Evolutionary conservation across 768 basidiomycete species (phyloP), one percentile per base, ranked within the genome.

Genomic region (Kwoniella shandongensis): DNA sequence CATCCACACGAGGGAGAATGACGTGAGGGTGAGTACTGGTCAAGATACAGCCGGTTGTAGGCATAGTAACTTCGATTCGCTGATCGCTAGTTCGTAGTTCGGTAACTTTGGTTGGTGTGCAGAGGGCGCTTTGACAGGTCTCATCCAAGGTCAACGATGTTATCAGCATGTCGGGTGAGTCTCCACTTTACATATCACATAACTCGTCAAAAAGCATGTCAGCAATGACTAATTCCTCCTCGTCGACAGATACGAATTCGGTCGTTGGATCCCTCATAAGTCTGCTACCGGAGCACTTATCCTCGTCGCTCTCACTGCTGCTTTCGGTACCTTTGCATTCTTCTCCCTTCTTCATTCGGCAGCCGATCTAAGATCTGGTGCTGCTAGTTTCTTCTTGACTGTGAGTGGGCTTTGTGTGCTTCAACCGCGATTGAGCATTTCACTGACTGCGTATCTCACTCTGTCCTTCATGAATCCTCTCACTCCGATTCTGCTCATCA

Each of bases 71-170:
- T 26, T 18, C 1, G 22, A 22, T 29, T 0, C 27, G n/a, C n/a
- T 13, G 47, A 49, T 26, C 25, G 44, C 51, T 36, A 18, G 30
- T 18, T 40, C 29, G 4, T 47, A 67, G 54, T 69, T 65, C 29
- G 72, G 74, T 15, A 72, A 65, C 45, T 72, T 72, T 56, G 74
- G 75, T 12, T 68, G 52, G 62, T 71, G 68, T 51, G 46, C 26
- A 20, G 56, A 46, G 20, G 44, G 46, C 4, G 20, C 41, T 8
- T 45, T 45, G 45, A 55, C 35, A 11, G 54, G 54, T 18, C 17
- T 47, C 35, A 25, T 35, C 12, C 44, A 25, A 15, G 32, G 23
- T 35, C 38, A 30, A 27, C 22, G 51, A 17, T 57, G 57, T 36
- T 59, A 57, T 29, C 51, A 51, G 26, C 57, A 54, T 32, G 67